Percentiles rank a stretch among this genome's conserved stretches.
Evolutionary conservation across 345 rosid species (phyloP).

Genomic region (Raphanus raphanistrum): DNA sequence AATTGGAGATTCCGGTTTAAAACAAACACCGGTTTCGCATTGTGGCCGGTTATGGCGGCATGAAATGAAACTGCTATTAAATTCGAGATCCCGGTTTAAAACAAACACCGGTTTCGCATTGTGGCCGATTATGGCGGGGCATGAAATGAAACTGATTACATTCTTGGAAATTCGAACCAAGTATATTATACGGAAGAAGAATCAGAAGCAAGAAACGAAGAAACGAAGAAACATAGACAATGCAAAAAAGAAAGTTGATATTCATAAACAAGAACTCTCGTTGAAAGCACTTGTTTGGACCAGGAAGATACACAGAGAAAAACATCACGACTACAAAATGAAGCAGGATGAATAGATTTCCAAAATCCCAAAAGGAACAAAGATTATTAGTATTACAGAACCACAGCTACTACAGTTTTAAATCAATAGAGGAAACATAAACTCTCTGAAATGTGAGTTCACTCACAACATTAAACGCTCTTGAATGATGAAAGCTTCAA

Average conservation of each 20-base stretch:
- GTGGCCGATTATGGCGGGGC: background rate
- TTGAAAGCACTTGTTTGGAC: background rate
- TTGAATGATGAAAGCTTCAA: constrained; percentile 13
- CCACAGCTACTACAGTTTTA: constrained; percentile 21
- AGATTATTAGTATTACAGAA: constrained; percentile 24
- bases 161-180: background rate
- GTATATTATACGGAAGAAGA: background rate
- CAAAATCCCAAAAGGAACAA: constrained; percentile 19
- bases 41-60: background rate
- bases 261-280: background rate
- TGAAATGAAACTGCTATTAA: background rate
- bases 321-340: background rate
- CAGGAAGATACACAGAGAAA: background rate
- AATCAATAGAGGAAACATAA: constrained; percentile 12
- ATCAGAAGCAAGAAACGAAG: background rate
- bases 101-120: constrained; percentile 7
- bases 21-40: constrained; percentile 8
- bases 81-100: background rate
- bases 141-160: background rate
- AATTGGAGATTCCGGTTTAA: background rate
- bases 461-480: constrained; percentile 12
- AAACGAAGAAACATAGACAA: background rate
- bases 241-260: background rate
- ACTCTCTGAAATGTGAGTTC: constrained; percentile 9
- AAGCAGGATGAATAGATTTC: background rate